phyloP scores from a whole-genome alignment of 1,284 basidiomycete species.

The Apiotrichum akiyoshidainum region DNA sequence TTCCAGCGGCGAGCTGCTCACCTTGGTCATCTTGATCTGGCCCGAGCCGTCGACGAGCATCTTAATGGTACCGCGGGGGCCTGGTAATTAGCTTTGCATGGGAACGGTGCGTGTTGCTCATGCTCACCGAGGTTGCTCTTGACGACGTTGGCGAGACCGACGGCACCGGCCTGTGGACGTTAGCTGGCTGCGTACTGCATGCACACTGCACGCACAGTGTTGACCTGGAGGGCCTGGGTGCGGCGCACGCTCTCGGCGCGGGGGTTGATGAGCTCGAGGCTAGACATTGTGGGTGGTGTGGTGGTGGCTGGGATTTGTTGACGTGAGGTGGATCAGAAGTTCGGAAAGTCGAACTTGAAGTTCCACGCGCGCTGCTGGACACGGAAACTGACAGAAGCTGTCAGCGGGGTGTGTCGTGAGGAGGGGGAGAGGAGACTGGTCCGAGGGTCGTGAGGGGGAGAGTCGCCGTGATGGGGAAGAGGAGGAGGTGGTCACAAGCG shows the following conservation, averaged over 20 bases:
- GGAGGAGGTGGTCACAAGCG: too few species aligned
- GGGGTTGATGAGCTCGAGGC: constrained; percentile 87
- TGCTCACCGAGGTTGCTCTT: constrained; percentile 86
- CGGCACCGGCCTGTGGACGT: constrained; percentile 63
- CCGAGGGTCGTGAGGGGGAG: too few species aligned
- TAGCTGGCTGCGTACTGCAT: constrained; percentile 14
- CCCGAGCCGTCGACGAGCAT: constrained; percentile 99
- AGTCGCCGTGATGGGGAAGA: too few species aligned
- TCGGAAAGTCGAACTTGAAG: too few species aligned
- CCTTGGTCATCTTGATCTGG: constrained; percentile 99
- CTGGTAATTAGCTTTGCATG: constrained; percentile 52
- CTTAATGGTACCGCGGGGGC: constrained; percentile 92
- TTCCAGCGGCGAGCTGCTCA: constrained; percentile 21
- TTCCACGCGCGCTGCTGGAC: too few species aligned
- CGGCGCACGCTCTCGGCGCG: constrained; percentile 92
- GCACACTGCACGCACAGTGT: constrained; percentile 46
- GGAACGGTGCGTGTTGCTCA: background rate
- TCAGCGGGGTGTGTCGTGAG: too few species aligned
- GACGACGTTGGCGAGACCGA: constrained; percentile 96
- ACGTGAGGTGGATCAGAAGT: background rate
- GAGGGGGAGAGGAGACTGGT: too few species aligned
- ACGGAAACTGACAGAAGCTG: too few species aligned
- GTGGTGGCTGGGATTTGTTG: background rate
- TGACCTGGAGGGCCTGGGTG: constrained; percentile 87
- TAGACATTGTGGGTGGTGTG: constrained; percentile 33